Evolutionary conservation across 805 yeast species (phyloP).

Genomic region (Suhomyces tanzawaensis): DNA sequence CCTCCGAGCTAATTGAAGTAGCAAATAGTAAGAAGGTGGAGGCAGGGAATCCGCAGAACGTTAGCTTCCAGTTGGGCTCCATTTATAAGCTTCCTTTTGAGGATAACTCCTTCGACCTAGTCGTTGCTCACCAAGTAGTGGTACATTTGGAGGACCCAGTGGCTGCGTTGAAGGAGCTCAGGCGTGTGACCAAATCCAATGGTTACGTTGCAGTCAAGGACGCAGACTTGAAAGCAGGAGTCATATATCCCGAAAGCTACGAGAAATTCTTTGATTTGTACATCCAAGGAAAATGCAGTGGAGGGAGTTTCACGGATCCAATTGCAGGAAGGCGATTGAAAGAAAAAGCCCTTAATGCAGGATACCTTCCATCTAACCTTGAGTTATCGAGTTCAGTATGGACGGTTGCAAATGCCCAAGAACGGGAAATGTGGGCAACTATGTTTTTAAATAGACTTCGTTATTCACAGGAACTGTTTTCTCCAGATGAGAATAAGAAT

Average conservation of each 20-base stretch:
- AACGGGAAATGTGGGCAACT: constrained; percentile 9
- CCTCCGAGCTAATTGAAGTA: constrained; percentile 25
- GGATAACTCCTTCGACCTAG: constrained; percentile 39
- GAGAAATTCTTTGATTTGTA: neutral
- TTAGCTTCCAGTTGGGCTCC: constrained; percentile 28
- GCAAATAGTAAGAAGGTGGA: constrained; percentile 14
- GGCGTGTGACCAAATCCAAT: constrained; percentile 31
- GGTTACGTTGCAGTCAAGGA: constrained; percentile 35
- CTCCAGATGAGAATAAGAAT: constrained; percentile 1
- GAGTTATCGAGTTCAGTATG: constrained; percentile 14
- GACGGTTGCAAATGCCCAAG: constrained; percentile 12
- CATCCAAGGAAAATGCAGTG: neutral
- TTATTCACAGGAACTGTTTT: constrained; percentile 10
- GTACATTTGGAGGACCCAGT: constrained; percentile 35
- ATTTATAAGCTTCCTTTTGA: constrained; percentile 29
- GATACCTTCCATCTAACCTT: constrained; percentile 13
- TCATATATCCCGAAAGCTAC: constrained; percentile 16
- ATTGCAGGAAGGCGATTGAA: constrained; percentile 18
- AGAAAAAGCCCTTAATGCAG: constrained; percentile 17
- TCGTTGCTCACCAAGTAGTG: constrained; percentile 38
- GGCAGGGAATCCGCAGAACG: constrained; percentile 8
- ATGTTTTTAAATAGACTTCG: constrained; percentile 13
- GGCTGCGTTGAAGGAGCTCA: constrained; percentile 33
- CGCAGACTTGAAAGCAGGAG: constrained; percentile 20
- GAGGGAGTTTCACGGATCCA: constrained; percentile 11